Evolutionary conservation across 148 eudicot genomes (phyloP).

Genomic region (Dianthus caryophyllus): DNA sequence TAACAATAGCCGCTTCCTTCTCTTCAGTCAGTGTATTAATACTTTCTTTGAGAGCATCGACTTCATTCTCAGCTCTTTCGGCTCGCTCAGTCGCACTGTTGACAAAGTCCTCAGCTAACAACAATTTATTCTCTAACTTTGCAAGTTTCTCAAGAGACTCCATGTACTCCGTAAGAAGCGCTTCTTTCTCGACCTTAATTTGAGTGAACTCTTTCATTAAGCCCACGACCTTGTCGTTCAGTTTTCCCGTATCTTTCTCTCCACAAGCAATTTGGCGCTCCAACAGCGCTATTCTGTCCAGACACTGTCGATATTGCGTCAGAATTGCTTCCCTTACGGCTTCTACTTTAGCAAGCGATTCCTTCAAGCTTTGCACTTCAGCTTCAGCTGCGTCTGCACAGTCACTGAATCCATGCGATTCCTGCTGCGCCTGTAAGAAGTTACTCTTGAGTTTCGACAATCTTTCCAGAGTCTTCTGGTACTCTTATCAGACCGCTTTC

Average conservation of each 20-base stretch:
- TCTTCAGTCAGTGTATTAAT: constrained; percentile 50
- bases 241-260: constrained; percentile 40
- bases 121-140: constrained; percentile 58
- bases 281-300: constrained; percentile 55
- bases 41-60: constrained; percentile 51
- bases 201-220: too few species aligned
- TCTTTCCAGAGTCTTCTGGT: too few species aligned
- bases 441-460: constrained; percentile 62
- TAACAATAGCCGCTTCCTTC: constrained; percentile 55
- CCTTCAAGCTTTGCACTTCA: too few species aligned
- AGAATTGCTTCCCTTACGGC: constrained; percentile 75
- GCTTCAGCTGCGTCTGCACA: constrained; percentile 54
- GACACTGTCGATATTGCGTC: constrained; percentile 52
- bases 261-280: constrained; percentile 41
- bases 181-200: constrained; percentile 53
- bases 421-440: constrained; percentile 46
- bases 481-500: constrained; percentile 56
- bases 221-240: too few species aligned
- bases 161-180: constrained; percentile 54
- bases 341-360: too few species aligned
- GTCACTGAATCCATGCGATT: constrained; percentile 47
- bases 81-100: constrained; percentile 44
- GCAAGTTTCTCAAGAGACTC: constrained; percentile 65
- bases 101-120: constrained; percentile 63
- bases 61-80: constrained; percentile 69